Base-by-base conservation (phyloP, 1,139 yeast genomes). In the Debaryomycetaceae sp. region DNA sequence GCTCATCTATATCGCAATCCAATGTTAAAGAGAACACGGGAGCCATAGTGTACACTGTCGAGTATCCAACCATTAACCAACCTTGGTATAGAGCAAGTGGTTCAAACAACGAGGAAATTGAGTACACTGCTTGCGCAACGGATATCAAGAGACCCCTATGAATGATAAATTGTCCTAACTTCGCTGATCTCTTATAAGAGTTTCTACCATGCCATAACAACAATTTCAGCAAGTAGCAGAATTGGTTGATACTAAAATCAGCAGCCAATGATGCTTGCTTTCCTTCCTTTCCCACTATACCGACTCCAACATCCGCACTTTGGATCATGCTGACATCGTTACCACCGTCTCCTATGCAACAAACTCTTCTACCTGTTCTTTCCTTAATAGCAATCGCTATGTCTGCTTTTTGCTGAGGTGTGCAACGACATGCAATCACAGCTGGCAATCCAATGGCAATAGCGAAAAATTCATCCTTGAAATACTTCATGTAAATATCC, bases 291-390 rank as follows among this genome's bases (percentile, higher is more conserved):
- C 99, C 99, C 24, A 93, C 99, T 54, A 95, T 93, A 44, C 99
- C 99, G 36, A 95, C 96, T 46, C 99, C 99, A 8, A 95, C 97
- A 68, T 95, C 97, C 0, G 99, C 99, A 55, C 95, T 87, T 66
- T 93, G 99, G 55, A 95, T 95, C 99, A 95, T 95, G 57, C 96
- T 87, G 35, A 95, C 99, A 65, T 95, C 99, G 59, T 95, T 95
- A 55, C 99, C 99, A 53, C 99, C 99, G 65, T 95, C 99, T 42
- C 99, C 99, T 56, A 95, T 95, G 62, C 99, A 93, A 55, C 98
- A 91, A 3, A 91, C 97, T 43, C 99, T 72, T 59, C 88, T 89
- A 6, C 89, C 87, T 0, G 99, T 93, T 34, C 80, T 68, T 48
- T 80, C 80, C 53, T 91, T 79, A 51, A 95, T 95, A 52, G 84